Base-by-base conservation (phyloP, 2,329 filamentous ascomycete genomes). In the Scortechinia acanthostroma region DNA sequence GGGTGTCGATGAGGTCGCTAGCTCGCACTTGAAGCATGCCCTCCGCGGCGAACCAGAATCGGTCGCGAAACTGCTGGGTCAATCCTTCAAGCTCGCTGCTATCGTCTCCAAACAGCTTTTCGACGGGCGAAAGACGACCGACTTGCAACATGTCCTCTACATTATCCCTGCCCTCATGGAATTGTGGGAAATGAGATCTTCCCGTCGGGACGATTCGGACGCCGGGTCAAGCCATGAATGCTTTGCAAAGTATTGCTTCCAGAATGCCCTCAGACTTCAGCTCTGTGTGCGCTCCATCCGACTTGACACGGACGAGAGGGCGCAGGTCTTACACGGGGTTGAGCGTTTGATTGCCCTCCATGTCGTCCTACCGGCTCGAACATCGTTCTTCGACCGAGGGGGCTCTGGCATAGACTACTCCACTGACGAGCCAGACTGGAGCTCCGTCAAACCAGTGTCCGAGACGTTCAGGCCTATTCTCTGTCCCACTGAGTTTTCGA, bases 391-490 rank as follows among this genome's bases (percentile, higher is more conserved):
- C 17, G 17, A 40, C 6, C 14, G 10, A 10, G 35, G 35, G 20
- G 35, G 35, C 20, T 40, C 35, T 6, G 35, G 35, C 10, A 40
- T 40, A 10, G 35, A 40, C 20, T 40, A 40, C 20, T 40, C 35
- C 17, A 6, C 10, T 15, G 35, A 10, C 10, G 35, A 40, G 6
- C 35, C 35, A 6, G 35, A 40, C 35, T 40, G 35, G 35, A 40
- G 10, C 20, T 6, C 35, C 17, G 35, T 40, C 10, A 40, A 40
- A 19, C 35, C 35, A 15, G 17, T 40, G 6, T 15, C 35, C 10
- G 35, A 40, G 6, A 19, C 35, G 6, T 40, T 40, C 6, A 10
- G 17, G 17, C 35, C 35, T 10, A 40, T 40, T 40, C 10, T 40
- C 20, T 30, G 25, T n/a, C 10, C 10, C 25, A 30, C 25, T 10